phyloP scores from a whole-genome alignment of 1,284 basidiomycete genomes.

The Apiotrichum porosum region DNA sequence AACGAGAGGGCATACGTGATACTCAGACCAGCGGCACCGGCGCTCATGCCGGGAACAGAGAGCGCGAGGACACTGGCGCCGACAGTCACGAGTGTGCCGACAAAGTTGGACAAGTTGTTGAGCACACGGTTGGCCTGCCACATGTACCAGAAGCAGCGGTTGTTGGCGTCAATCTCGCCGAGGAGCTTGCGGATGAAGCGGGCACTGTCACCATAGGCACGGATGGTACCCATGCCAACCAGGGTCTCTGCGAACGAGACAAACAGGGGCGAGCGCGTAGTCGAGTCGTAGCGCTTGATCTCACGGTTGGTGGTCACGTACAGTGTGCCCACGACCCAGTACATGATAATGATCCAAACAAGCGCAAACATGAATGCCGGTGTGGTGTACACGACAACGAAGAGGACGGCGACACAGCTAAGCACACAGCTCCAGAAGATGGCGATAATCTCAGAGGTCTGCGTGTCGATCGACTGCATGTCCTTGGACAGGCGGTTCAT shows the following conservation, averaged over 20 bases:
- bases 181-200: slow-evolving; percentile 51
- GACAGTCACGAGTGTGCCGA: slow-evolving; percentile 51
- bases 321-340: slow-evolving; percentile 47
- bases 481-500: slow-evolving; percentile 53
- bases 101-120: slow-evolving; percentile 49
- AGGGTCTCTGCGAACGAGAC: slow-evolving; percentile 52
- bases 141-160: slow-evolving; percentile 46
- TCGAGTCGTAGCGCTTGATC: slow-evolving; percentile 55
- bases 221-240: slow-evolving; percentile 52
- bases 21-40: slow-evolving; percentile 44
- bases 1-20: slow-evolving; percentile 48
- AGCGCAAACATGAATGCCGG: slow-evolving; percentile 48
- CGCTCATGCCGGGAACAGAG: slow-evolving; percentile 39
- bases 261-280: slow-evolving; percentile 55
- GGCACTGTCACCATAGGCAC: slow-evolving; percentile 53
- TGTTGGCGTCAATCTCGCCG: slow-evolving; percentile 51
- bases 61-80: slow-evolving; percentile 50
- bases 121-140: slow-evolving; percentile 52
- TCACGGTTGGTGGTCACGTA: slow-evolving; percentile 53
- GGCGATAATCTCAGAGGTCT: slow-evolving; percentile 45
- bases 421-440: slow-evolving; percentile 43
- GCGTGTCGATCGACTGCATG: slow-evolving; percentile 52
- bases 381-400: slow-evolving; percentile 43
- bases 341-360: slow-evolving; percentile 47
- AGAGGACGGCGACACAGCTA: slow-evolving; percentile 36